Conservation (phyloP, 306 rosid genomes). For the Citrullus mucosospermus region DNA sequence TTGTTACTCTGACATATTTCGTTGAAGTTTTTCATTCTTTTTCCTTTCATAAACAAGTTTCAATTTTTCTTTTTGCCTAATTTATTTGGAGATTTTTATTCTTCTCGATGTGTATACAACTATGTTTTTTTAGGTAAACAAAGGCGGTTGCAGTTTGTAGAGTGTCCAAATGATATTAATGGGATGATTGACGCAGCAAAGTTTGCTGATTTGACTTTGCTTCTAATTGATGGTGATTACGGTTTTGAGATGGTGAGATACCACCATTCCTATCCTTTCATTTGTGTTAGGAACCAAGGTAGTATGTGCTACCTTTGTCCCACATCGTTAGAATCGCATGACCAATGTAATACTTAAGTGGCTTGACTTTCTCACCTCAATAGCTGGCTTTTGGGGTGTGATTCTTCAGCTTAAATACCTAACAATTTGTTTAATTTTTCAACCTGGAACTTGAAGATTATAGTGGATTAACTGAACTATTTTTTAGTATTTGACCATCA, state of each 20-base stretch:
- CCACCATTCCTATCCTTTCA: background rate
- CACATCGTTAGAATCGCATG: too few relatives aligned
- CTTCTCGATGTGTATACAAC: constrained; percentile 5
- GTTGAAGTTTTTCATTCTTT: background rate
- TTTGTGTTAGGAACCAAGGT: background rate
- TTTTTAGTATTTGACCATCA: background rate
- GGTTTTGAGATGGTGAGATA: constrained; percentile 89
- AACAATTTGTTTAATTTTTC: background rate
- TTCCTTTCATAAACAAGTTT: too few relatives aligned
- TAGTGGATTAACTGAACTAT: background rate
- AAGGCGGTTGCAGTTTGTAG: constrained; percentile 83
- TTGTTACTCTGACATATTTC: background rate
- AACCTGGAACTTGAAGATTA: background rate
- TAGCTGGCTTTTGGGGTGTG: too few relatives aligned
- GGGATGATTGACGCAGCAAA: constrained; percentile 96
- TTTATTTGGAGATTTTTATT: background rate
- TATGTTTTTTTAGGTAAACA: constrained; percentile 53
- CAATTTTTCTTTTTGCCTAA: background rate
- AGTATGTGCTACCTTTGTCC: too few relatives aligned
- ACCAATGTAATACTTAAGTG: too few relatives aligned
- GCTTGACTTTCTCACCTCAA: too few relatives aligned
- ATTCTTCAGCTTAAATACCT: too few relatives aligned
- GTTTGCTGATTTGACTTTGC: constrained; percentile 83
- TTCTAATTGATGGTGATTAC: constrained; percentile 86
- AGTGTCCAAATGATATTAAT: constrained; percentile 85